Evolutionary conservation across 148 eudicot genomes (phyloP), one percentile per base, ranked within the genome.

Genomic region (Rheum nobile): DNA sequence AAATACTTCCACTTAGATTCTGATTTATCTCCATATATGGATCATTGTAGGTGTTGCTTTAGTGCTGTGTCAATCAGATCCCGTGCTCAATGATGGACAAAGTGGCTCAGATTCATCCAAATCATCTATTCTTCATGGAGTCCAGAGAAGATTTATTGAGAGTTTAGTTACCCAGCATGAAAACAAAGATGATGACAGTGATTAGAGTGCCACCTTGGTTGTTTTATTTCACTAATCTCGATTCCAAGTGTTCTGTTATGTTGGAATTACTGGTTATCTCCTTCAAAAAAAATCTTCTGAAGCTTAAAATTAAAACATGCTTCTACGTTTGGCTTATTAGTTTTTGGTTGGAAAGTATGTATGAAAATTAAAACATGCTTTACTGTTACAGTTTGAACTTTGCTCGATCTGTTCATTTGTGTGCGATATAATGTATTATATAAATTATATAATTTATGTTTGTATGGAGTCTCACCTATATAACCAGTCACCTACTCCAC

Each of bases 31-130:
- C 22, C 28, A 35, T 52, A 11, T 37, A 77, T 57, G 42, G 12
- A 19, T 29, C 47, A 34, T 29, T 67, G 24, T 39, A 94, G 97
- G 93, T 77, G 98, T 94, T 67, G 97, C 97, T 26, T 65, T 91
- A 48, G 91, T 88, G 63, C 87, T 94, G 44, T 94, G 98, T 72
- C 96, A 90, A 38, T 83, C 96, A 43, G 93, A 94, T 88, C 98
- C 98, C 7, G 97, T 91, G 65, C 90, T 94, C 46, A 86, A 88
- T 26, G 97, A 90, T 79, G 97, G 91, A 16, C 91, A 84, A 70
- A 76, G 82, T 73, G 88, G 88, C n/a, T 63, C 85, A 31, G 91
- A 89, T 77, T 79, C 80, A 29, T 91, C 95, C 13, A 82, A 86
- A 76, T 76, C 84, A 52, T 83, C 89, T 47, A 91, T 91, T 29